Percentiles rank a stretch among this genome's conserved stretches.
Conservation (phyloP, 331 rosid genomes). For the Quercus phellos region DNA sequence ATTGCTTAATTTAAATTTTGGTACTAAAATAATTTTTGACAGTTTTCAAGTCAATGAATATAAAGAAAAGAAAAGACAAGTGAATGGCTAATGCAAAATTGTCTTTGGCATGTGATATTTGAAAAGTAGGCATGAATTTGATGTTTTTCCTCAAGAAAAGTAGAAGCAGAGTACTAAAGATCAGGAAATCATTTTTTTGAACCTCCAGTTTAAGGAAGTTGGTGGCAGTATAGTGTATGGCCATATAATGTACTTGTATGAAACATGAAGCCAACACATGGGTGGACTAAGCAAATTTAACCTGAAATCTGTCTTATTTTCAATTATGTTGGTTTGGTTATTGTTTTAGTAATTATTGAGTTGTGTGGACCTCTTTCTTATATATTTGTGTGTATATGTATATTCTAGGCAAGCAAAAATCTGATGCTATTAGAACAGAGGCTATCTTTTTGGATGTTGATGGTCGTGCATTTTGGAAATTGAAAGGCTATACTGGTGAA, state of each 20-base stretch:
- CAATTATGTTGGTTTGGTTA: not conserved
- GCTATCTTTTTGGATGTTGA: slow-evolving; percentile 1
- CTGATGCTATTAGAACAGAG: slow-evolving; percentile 12
- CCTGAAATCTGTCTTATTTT: not conserved
- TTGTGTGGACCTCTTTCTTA: not conserved
- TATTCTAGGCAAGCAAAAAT: slow-evolving; percentile 18
- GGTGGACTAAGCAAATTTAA: not conserved
- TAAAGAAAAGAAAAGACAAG: no score
- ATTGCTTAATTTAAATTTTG: not conserved
- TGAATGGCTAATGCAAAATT: not conserved
- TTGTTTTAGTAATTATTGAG: not conserved
- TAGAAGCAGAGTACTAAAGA: not conserved
- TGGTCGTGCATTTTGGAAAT: slow-evolving; percentile 46
- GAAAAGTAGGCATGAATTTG: not conserved
- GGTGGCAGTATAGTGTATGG: not conserved
- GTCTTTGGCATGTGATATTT: not conserved
- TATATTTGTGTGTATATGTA: not conserved
- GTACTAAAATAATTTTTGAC: no score
- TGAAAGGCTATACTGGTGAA: slow-evolving; percentile 27
- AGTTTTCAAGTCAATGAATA: no score
- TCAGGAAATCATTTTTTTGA: not conserved
- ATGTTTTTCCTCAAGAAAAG: not conserved
- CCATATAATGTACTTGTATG: not conserved
- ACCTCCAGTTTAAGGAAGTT: not conserved
- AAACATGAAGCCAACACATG: not conserved